Percentiles rank a stretch among this genome's conserved stretches.
Evolutionary conservation across 306 rosid genomes (phyloP).

Genomic region (Inga leiocalycina): DNA sequence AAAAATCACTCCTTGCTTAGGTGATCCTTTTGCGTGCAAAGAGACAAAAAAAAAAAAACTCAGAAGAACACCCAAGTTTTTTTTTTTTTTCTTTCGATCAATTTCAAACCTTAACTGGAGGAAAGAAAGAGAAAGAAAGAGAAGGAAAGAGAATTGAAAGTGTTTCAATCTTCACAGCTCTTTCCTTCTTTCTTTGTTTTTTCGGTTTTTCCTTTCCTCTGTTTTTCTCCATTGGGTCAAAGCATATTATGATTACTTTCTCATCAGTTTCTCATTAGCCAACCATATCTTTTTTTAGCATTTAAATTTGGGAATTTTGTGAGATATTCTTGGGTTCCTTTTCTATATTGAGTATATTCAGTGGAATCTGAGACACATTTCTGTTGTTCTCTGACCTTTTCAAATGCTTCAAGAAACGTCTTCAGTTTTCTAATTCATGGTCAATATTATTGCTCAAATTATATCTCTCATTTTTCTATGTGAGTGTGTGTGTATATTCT

Average conservation of each 20-base stretch:
- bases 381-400: background rate
- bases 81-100: too few species aligned
- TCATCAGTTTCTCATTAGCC: conserved; percentile 36
- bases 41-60: background rate
- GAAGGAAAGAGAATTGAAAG: background rate
- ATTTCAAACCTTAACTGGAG: conserved; percentile 4
- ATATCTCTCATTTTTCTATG: background rate
- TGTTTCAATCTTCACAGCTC: conserved; percentile 11
- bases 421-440: background rate
- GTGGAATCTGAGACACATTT: background rate
- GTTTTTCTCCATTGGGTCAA: conserved; percentile 9
- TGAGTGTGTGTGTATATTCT: background rate
- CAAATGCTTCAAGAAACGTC: background rate
- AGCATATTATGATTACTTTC: conserved; percentile 2
- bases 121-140: conserved; percentile 28
- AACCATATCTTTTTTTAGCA: conserved; percentile 45
- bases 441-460: background rate
- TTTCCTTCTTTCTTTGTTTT: conserved; percentile 1
- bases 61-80: background rate
- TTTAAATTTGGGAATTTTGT: conserved; percentile 47
- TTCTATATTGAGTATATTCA: conserved; percentile 1
- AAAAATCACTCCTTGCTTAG: background rate
- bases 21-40: conserved; percentile 12
- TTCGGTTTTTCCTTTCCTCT: background rate
- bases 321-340: conserved; percentile 19